Base-by-base conservation (phyloP, 768 basidiomycete genomes). In the Russula ochroleuca region DNA sequence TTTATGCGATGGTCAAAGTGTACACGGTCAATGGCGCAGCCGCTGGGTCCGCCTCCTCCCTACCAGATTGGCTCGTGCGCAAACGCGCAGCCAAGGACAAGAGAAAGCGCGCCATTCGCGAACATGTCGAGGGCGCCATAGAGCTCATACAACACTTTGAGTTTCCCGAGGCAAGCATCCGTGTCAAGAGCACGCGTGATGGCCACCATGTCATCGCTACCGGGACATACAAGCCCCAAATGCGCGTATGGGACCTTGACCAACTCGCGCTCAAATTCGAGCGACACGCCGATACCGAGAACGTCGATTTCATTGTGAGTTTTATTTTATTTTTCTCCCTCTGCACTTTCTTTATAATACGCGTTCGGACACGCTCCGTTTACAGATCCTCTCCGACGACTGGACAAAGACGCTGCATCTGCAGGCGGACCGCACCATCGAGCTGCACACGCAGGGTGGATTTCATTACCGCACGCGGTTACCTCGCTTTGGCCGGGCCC, bases 351-450 rank as follows among this genome's bases (percentile, higher is more conserved):
- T 31, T 15, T 31, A 51, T 19, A 17, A 31, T 21, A 31, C 49
- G 25, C 28, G 28, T 13, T 38, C 2, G 65, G 43, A 43, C 64
- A 8, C n/a, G n/a, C n/a, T n/a, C n/a, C n/a, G n/a, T n/a, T n/a
- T n/a, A n/a, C 75, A 97, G 94, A 87, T 93, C 69, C 80, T 98
- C 9, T 98, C 95, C 1, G 91, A 95, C 71, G 96, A 98, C 79
- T 98, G 96, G 96, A 98, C 96, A 8, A 98, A 98, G 73, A 88
- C 92, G n/a, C 81, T 98, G 66, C 94, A 97, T 73, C 82, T 99
- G 2, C 97, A 98, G 81, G 88, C 88, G 55, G 94, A 98, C 78
- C 87, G 97, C n/a, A 91, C 92, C 5, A 74, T 99, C 60, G 92
- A 94, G 70, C 79, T 99, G 6, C 97, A 99, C 73, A 96, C 92